Base-by-base conservation (phyloP, 1,284 basidiomycete species). In the Sporisorium graminicola region DNA sequence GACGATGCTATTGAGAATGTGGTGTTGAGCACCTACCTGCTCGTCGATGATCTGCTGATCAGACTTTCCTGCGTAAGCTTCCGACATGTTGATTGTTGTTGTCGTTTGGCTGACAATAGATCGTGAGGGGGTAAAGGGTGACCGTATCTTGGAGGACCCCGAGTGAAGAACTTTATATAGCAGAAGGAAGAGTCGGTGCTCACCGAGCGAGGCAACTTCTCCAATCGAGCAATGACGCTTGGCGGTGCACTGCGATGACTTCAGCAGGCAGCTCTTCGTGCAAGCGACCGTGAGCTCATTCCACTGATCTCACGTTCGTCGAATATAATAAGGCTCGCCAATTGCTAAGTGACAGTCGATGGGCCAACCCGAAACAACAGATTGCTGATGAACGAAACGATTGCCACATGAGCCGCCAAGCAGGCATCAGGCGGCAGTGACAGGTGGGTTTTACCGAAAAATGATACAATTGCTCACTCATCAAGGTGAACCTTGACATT, bases 11-110 rank as follows among this genome's bases (percentile, higher is more conserved):
- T 20, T 37, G 26, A 33, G 24, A 40, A 6, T 10, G 4, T 29
- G 5, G 26, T 3, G n/a, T 7, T 5, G 8, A 14, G 18, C 6
- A 67, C 68, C 12, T 61, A 73, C 74, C 70, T 72, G 66, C 62
- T 82, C 74, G 65, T 71, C 61, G 58, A 81, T 82, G 71, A 82
- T 82, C 65, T 82, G 69, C 71, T 77, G 59, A 63, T 82, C 69
- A 14, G 69, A 67, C 72, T 77, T 82, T 58, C 74, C 78, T 42
- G 69, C 71, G 66, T 78, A 82, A 0, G 73, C 80, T 61, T 79
- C 78, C 22, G 80, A 82, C 78, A 80, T 82, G 35, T 40, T 74
- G 63, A 20, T 20, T 31, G 18, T 6, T 20, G 26, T 14, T 18
- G 29, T 20, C 22, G 9, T 56, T 50, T 53, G 14, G 53, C 10